Evolutionary conservation across 1,284 basidiomycete species (phyloP), one percentile per base, ranked within the genome.

Genomic region (Spongispora temasekensis): DNA sequence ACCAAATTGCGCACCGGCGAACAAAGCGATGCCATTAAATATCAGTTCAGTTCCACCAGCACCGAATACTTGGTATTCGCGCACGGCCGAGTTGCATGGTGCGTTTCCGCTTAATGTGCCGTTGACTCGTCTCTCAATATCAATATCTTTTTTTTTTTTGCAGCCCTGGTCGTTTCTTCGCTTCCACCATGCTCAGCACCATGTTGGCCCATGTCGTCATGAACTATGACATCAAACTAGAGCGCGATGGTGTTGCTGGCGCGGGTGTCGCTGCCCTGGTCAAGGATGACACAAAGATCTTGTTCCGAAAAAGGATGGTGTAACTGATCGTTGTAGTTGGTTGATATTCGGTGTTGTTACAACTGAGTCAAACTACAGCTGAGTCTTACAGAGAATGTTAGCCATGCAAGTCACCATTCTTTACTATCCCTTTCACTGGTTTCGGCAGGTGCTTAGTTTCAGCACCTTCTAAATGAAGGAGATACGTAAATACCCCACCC

Each of bases 151-250:
- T 32, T 15, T 31, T 17, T 32, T 8, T 53, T 19, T 17, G 2
- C 25, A 74, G 74, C 50, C 75, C 75, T 0, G 75, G 73, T 7
- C 65, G 75, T 4, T 75, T 75, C 57, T 71, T 76, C 40, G 75
- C 72, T 0, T 67, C 67, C 0, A 67, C 46, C 51, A 55, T 63
- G 50, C 54, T 75, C 9, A 75, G 71, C 32, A 58, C 65, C 0
- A 68, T 75, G 66, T 46, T 75, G 31, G 74, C 74, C 1, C 63
- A 74, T 51, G 19, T 75, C 12, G 61, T 75, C 9, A 15, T 64
- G 1, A 59, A 65, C 3, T 75, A 75, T 35, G 74, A 75, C 54
- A 10, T 76, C 37, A 75, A 70, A 50, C 57, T 72, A 28, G 68
- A 65, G 58, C 59, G 58, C 6, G 58, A 64, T 7, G 59, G 57